These are phyloP conservation scores for Rhinocladiella mackenziei DNA, from an alignment of 2,329 filamentous ascomycete genomes.

Conservation along the genomic window DNA sequence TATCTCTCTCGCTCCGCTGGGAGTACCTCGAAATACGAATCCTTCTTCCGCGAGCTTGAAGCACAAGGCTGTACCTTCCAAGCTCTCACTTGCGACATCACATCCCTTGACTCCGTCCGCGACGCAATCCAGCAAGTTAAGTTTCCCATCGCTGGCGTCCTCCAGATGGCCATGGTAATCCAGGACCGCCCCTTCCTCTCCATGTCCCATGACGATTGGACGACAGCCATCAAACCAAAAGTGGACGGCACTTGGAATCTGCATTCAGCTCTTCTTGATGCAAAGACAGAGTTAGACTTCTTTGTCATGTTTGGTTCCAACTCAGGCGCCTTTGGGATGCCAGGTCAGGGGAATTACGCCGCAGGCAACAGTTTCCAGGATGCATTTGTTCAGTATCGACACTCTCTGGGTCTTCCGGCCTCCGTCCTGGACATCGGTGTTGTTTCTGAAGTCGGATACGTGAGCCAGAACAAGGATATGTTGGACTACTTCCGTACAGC, in stretches of 20 bases:
- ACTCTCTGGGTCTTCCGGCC: conserved; percentile 28
- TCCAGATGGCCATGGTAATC: conserved; percentile 48
- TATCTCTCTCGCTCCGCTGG: conserved; percentile 34
- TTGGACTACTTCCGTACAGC: conserved; percentile 4
- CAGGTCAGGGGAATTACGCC: conserved; percentile 43
- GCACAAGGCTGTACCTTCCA: conserved; percentile 18
- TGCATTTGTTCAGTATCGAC: conserved; percentile 33
- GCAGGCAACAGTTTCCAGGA: conserved; percentile 39
- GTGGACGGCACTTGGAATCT: conserved; percentile 33
- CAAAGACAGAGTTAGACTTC: conserved; percentile 34
- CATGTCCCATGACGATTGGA: conserved; percentile 37
- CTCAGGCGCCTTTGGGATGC: conserved; percentile 43
- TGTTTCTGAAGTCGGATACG: conserved; percentile 31
- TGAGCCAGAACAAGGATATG: conserved; percentile 14
- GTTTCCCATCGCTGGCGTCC: conserved; percentile 1
- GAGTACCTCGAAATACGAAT: conserved; percentile 5
- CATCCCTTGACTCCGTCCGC: not conserved
- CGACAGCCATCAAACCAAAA: conserved; percentile 35
- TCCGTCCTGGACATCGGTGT: conserved; percentile 34
- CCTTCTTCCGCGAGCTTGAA: conserved; percentile 20
- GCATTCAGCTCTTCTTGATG: conserved; percentile 20
- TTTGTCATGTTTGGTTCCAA: conserved; percentile 41
- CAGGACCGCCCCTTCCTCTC: conserved; percentile 27
- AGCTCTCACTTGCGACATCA: conserved; percentile 30
- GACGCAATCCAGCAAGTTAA: not conserved